Base-by-base conservation (phyloP, 805 yeast species). In the Ogataea zsoltii region DNA sequence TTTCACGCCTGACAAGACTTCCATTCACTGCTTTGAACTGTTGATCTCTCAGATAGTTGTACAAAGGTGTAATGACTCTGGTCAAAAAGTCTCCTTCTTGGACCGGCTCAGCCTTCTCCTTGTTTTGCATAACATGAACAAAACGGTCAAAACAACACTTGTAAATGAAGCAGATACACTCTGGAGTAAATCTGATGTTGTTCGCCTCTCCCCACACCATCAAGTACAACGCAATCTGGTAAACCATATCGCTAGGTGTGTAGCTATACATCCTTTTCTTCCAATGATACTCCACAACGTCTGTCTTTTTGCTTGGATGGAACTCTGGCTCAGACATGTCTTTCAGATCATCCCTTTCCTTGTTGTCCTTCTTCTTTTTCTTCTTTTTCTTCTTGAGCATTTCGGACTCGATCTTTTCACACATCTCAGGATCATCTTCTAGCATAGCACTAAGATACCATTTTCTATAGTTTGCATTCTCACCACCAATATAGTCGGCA, bases 401-500 rank as follows among this genome's bases (percentile, higher is more conserved):
- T 81, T 53, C 79, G 79, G 52, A 78, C 38, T 83, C 85, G 40
- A 83, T 70, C 54, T 82, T 85, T 40, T 78, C 82, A 48, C 81
- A 45, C 14, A 65, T 46, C 17, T 78, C 84, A 44, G 80, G 85
- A 66, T 90, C 96, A 38, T 85, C 66, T 53, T 84, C 90, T 30
- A 85, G 69, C 65, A 83, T 88, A 7, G 96, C 88, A 36, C 95
- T 88, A 66, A 91, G 87, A 63, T 82, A 89, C 98, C 98, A 92
- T 65, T 87, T 89, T 59, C 84, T 79, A 66, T 83, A 92, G 66
- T 92, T 92, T 3, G 97, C 79, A 48, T 82, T 72, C 40, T 83
- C 88, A 14, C 98, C 97, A 0, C 97, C 97, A 50, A 92, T 88
- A 65, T 92, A 92, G 50, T 91, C 96, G 1, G 89, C 83, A 66